These are phyloP conservation scores for Aspergillus ruber DNA, from an alignment of 2,329 filamentous ascomycete species.

Conservation along the genomic window DNA sequence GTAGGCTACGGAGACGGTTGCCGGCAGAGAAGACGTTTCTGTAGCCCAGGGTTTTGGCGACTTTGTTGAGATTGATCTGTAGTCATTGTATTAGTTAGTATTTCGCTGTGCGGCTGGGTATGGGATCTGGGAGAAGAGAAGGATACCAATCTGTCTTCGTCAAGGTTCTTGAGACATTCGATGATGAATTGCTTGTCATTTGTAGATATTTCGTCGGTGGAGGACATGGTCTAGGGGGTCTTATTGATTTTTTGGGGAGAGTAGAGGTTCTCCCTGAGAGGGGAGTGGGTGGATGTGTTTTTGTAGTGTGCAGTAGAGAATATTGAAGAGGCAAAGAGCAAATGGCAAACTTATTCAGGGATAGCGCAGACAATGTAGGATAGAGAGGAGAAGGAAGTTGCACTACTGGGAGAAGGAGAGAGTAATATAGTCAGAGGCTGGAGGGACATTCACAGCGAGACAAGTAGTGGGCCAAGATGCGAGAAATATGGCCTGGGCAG, in stretches of 20 bases:
- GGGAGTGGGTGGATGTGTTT: background rate
- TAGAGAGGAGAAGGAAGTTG: no score
- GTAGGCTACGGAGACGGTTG: constrained; percentile 21
- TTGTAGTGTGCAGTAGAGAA: background rate
- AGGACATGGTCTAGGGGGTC: background rate
- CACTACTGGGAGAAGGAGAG: no score
- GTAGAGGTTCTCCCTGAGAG: background rate
- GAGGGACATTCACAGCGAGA: no score
- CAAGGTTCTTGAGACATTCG: constrained; percentile 20
- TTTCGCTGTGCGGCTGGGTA: background rate
- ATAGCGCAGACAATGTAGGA: no score
- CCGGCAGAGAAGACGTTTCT: constrained; percentile 20
- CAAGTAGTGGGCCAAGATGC: no score
- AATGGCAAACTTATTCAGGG: no score
- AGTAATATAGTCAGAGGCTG: no score
- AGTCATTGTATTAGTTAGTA: background rate
- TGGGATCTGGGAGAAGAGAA: background rate
- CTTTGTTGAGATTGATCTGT: constrained; percentile 21
- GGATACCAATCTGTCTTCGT: constrained; percentile 10
- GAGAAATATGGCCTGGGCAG: no score
- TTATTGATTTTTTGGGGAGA: background rate
- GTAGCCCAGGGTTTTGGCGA: constrained; percentile 20
- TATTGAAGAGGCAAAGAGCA: no score
- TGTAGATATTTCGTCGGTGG: constrained; percentile 1
- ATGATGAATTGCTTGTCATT: constrained; percentile 18